Base-by-base conservation (phyloP, 2,329 filamentous ascomycete genomes). In the Whalleya microplaca region DNA sequence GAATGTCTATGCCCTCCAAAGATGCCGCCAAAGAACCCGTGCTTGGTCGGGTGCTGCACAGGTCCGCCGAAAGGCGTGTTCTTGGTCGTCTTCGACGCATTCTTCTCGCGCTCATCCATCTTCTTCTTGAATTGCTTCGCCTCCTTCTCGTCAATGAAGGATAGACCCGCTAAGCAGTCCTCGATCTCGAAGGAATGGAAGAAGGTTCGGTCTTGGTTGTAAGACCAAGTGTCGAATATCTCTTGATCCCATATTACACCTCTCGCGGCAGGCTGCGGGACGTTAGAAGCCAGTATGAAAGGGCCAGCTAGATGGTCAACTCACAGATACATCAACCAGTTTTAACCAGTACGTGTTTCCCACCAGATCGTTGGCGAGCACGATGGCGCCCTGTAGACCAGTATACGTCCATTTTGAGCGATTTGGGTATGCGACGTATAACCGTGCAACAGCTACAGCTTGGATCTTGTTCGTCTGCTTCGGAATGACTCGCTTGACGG, bases 111-210 rank as follows among this genome's bases (percentile, higher is more conserved):
- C 71, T 97, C 93, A 66, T 95, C 89, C 84, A 99, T 91, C 80
- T 97, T 98, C 83, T 97, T 96, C 75, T 93, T 88, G 78, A 99
- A 98, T 56, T 91, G 90, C 76, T 91, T 96, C 32, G 95, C 95
- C 78, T 99, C 95, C 76, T 97, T 98, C 79, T 98, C 95, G 73
- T 98, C 95, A 59, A 89, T 87, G 69, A 99, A 99, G 21, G 92
- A 96, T 58, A 99, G 78, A 0, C 88, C 95, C 5, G 92, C 95
- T 58, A 96, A 78, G 69, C 92, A 98, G 62, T 96, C 87, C 75
- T 98, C 93, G 53, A 96, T 84, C 77, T 99, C 95, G 72, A 99
- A 99, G 5, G 91, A 92, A 76, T 98, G 93, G 77, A 99, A 99
- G 77, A 97, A 99, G 58, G 91, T 94, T 59, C 95, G 88, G 73